Percentiles rank a stretch among this genome's conserved stretches.
These are phyloP conservation scores for Anthracocystis setariae DNA, from an alignment of 1,284 basidiomycete genomes.

Conservation along the genomic window DNA sequence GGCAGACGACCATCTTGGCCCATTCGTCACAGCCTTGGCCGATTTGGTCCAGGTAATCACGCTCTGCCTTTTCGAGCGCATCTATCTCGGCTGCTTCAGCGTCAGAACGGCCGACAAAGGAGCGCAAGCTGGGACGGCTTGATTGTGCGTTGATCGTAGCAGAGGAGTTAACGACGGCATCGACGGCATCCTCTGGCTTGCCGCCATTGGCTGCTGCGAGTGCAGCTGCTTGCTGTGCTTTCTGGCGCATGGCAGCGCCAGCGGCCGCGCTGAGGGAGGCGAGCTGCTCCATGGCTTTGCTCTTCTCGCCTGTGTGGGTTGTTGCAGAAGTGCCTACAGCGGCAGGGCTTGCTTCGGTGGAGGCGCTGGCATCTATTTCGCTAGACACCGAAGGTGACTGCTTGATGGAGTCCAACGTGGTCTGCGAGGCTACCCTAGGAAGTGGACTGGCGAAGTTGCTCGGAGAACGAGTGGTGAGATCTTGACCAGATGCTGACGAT, in stretches of 20 bases:
- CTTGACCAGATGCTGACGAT: slow-evolving; percentile 3
- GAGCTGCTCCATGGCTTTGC: slow-evolving; percentile 52
- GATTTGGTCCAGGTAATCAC: slow-evolving; percentile 39
- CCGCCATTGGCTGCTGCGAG: slow-evolving; percentile 14
- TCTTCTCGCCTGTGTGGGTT: slow-evolving; percentile 23
- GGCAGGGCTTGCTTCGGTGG: background rate
- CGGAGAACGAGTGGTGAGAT: background rate
- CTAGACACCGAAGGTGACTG: background rate
- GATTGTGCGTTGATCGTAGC: slow-evolving; percentile 21
- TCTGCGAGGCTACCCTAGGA: slow-evolving; percentile 1
- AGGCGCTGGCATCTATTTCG: background rate
- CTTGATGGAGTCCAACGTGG: background rate
- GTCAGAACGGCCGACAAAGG: slow-evolving; percentile 34
- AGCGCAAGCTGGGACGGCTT: slow-evolving; percentile 36
- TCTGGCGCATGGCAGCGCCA: slow-evolving; percentile 44
- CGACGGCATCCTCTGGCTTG: slow-evolving; percentile 28
- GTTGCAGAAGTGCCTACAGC: slow-evolving; percentile 1
- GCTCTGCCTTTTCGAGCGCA: slow-evolving; percentile 49
- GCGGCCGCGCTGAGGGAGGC: slow-evolving; percentile 54
- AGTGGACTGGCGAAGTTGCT: slow-evolving; percentile 7
- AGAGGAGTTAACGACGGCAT: slow-evolving; percentile 11
- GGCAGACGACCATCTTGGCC: slow-evolving; percentile 54
- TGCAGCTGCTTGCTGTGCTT: slow-evolving; percentile 30
- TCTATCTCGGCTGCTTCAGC: slow-evolving; percentile 52
- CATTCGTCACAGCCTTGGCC: slow-evolving; percentile 49